Conservation (phyloP, 192 early-diverging fungal species). For the Backusella parvicylindrica region DNA sequence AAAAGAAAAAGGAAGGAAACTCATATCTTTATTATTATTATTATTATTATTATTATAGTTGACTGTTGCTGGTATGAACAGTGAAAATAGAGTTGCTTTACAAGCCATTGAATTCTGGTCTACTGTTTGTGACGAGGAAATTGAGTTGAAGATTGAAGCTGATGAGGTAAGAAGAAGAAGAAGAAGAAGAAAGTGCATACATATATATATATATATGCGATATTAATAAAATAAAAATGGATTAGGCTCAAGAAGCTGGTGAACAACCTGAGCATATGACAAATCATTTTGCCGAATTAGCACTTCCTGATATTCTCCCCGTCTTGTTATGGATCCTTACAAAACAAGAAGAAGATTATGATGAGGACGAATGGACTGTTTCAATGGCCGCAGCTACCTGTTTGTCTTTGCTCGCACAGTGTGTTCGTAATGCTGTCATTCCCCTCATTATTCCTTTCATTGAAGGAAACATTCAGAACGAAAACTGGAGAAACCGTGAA, state of each 20-base stretch:
- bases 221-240: not conserved
- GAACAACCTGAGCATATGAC: constrained; percentile 47
- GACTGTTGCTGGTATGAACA: constrained; percentile 90
- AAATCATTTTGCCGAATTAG: constrained; percentile 77
- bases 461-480: constrained; percentile 75
- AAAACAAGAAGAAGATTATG: constrained; percentile 96
- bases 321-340: constrained; percentile 88
- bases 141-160: constrained; percentile 64
- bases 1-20: not conserved
- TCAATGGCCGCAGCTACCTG: constrained; percentile 98
- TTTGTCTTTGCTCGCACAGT: constrained; percentile 81
- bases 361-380: constrained; percentile 99
- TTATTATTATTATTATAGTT: constrained; percentile 60
- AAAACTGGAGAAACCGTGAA: constrained; percentile 93
- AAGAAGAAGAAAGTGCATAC: not conserved
- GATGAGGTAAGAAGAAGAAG: constrained; percentile 42
- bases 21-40: constrained; percentile 13
- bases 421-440: constrained; percentile 80
- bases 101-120: constrained; percentile 99
- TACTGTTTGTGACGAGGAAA: constrained; percentile 95
- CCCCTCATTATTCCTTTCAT: constrained; percentile 86
- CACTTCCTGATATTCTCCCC: constrained; percentile 78
- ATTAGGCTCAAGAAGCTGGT: constrained; percentile 42
- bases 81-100: constrained; percentile 82
- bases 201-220: not conserved